Base-by-base conservation (phyloP, 768 basidiomycete species). In the Mycena leptocephala region DNA sequence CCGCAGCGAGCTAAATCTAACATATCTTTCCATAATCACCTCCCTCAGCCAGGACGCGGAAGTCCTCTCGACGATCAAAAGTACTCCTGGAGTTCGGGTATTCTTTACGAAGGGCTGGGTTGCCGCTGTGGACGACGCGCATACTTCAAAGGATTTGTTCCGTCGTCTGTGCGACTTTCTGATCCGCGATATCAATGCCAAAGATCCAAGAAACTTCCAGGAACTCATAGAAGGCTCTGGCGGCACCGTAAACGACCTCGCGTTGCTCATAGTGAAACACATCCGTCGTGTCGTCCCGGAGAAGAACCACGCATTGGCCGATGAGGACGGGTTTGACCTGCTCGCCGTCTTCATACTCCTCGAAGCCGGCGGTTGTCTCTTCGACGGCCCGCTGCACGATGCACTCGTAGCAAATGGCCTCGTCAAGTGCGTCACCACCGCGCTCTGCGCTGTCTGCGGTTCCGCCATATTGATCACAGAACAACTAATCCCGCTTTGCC, bases 211-310 rank as follows among this genome's bases (percentile, higher is more conserved):
- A 26, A 41, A 37, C 58, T 18, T 61, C 4, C 20, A 61, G 22
- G 72, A 66, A 30, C 39, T 73, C 35, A 59, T 66, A 18, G 56
- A 46, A 14, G 72, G 72, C 28, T 41, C 64, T 26, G 72, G 72
- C 14, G 43, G 72, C 20, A 58, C n/a, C 14, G 6, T 20, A 9
- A n/a, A 55, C 16, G 16, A 55, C 8, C 13, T 72, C n/a, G 71
- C 71, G 11, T n/a, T 55, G 48, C 51, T 72, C 63, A 56, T 72
- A 22, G 63, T 72, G 35, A 65, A 58, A 32, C 53, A 64, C 32
- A 72, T 66, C 22, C 71, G 48, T 26, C 22, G 51, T 20, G 41
- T 41, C 9, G 30, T 65, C 5, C 71, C 71, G 5, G 53, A 63
- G 33, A 53, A 30, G 26, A 11, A 71, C 0, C 35, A 71, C 48